Percentiles rank a stretch among this genome's conserved stretches.
These are phyloP conservation scores for Rubroboletus satanas DNA, from an alignment of 768 basidiomycete genomes.

Conservation along the genomic window DNA sequence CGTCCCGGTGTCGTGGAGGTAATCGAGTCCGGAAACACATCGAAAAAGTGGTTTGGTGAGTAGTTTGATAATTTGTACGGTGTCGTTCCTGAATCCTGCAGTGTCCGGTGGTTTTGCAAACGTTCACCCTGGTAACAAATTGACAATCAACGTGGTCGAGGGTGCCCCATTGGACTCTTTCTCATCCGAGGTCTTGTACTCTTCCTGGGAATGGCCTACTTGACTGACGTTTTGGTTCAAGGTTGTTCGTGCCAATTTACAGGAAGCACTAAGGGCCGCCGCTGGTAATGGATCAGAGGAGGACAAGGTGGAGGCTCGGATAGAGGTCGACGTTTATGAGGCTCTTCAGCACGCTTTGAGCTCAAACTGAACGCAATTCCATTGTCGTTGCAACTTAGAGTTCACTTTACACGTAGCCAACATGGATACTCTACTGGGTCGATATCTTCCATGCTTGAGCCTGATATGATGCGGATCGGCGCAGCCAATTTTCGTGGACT, in stretches of 20 bases:
- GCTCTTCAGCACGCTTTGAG: constrained; percentile 82
- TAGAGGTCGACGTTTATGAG: constrained; percentile 97
- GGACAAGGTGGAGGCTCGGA: constrained; percentile 88
- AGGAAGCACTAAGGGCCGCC: constrained; percentile 81
- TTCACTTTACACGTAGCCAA: neutral
- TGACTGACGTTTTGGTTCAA: constrained; percentile 33
- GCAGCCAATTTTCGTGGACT: neutral
- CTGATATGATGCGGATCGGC: neutral
- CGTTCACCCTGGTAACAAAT: constrained; percentile 93
- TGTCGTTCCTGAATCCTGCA: constrained; percentile 32
- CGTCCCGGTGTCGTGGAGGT: constrained; percentile 95
- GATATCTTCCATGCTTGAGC: neutral
- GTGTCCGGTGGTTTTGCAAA: constrained; percentile 97
- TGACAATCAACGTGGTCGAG: constrained; percentile 97
- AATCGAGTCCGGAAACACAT: constrained; percentile 69
- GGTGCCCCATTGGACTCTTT: constrained; percentile 90
- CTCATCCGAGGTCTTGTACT: constrained; percentile 71
- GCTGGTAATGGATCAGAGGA: constrained; percentile 84
- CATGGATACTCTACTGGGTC: neutral
- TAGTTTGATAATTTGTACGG: constrained; percentile 7
- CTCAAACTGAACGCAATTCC: constrained; percentile 36
- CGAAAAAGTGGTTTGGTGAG: constrained; percentile 98
- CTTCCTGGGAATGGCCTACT: neutral
- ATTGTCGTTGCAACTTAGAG: constrained; percentile 14
- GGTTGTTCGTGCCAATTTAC: constrained; percentile 87